Conservation (phyloP, 345 rosid genomes). For the Salix arbutifolia region DNA sequence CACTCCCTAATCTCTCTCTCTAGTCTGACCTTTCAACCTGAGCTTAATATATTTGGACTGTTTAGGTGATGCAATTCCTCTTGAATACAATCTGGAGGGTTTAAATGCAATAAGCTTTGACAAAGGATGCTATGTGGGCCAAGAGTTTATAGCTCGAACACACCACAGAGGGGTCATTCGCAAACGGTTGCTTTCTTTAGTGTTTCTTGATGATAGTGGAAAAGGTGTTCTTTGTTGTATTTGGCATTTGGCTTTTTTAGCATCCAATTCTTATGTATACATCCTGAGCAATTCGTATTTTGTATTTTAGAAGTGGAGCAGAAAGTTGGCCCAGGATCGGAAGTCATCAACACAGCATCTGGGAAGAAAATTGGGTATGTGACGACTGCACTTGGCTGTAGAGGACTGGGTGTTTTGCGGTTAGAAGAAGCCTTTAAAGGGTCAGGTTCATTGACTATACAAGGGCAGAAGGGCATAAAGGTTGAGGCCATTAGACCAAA, state of each 20-base stretch:
- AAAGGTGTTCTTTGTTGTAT: conserved; percentile 39
- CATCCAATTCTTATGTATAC: background rate
- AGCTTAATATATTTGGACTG: background rate
- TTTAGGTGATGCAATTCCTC: conserved; percentile 88
- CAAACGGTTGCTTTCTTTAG: conserved; percentile 73
- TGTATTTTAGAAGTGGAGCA: conserved; percentile 46
- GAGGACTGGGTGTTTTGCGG: conserved; percentile 72
- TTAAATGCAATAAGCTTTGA: conserved; percentile 90
- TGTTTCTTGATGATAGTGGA: conserved; percentile 48
- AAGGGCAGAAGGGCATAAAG: conserved; percentile 51
- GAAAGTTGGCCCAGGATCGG: conserved; percentile 59
- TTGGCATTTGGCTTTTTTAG: background rate
- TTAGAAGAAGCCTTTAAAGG: conserved; percentile 60
- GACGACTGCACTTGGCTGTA: conserved; percentile 59
- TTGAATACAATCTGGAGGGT: conserved; percentile 79
- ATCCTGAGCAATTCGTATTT: background rate
- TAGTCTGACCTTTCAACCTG: background rate
- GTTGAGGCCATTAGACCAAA: conserved; percentile 61
- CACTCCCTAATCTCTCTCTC: background rate
- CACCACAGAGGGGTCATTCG: conserved; percentile 85
- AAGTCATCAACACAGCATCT: conserved; percentile 47
- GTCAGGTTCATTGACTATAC: conserved; percentile 36
- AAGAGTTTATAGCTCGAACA: conserved; percentile 91
- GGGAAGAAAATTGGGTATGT: conserved; percentile 75
- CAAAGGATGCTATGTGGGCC: conserved; percentile 95